Percentiles rank a stretch among this genome's conserved stretches.
Evolutionary conservation across 2,329 filamentous ascomycete genomes (phyloP).

Genomic region (Davidsoniella eucalypti): DNA sequence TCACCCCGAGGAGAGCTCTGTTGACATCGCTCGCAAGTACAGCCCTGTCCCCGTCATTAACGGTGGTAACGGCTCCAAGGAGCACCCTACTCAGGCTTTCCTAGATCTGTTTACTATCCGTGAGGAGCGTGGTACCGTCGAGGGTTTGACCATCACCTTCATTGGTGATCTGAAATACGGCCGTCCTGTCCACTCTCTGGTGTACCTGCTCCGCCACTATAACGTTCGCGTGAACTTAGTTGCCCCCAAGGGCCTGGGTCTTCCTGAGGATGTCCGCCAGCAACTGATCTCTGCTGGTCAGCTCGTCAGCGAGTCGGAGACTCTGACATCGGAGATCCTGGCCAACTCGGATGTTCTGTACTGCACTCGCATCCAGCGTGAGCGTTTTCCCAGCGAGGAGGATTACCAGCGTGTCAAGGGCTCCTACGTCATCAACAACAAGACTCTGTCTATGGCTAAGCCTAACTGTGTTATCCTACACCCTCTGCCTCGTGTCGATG

Average conservation of each 20-base stretch:
- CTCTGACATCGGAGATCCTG: slow-evolving; percentile 74
- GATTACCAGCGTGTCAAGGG: slow-evolving; percentile 83
- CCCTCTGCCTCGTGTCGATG: slow-evolving; percentile 80
- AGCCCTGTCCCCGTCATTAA: slow-evolving; percentile 90
- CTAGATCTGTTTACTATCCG: slow-evolving; percentile 96
- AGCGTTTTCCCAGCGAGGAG: slow-evolving; percentile 68
- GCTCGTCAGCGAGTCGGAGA: slow-evolving; percentile 57
- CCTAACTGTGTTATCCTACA: slow-evolving; percentile 88
- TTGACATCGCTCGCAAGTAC: slow-evolving; percentile 70
- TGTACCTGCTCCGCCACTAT: slow-evolving; percentile 90
- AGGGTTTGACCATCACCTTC: slow-evolving; percentile 91
- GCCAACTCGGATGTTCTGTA: slow-evolving; percentile 82
- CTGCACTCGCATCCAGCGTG: slow-evolving; percentile 92
- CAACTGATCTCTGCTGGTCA: slow-evolving; percentile 59
- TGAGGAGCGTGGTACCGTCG: slow-evolving; percentile 89
- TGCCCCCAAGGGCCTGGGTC: slow-evolving; percentile 57
- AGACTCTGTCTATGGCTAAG: slow-evolving; percentile 81
- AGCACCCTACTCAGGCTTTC: slow-evolving; percentile 96
- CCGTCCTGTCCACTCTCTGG: slow-evolving; percentile 84
- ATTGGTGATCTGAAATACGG: slow-evolving; percentile 85
- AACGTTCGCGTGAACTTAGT: slow-evolving; percentile 88
- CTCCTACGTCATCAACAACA: slow-evolving; percentile 77
- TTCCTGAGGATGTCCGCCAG: slow-evolving; percentile 60
- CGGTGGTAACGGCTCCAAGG: slow-evolving; percentile 84
- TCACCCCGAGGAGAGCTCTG: slow-evolving; percentile 69